A percentile compares a stretch with the other conserved stretches of the same genome.
These are phyloP conservation scores for Diphasiastrum complanatum DNA, from an alignment of 83 land plant species.

Conservation along the genomic window DNA sequence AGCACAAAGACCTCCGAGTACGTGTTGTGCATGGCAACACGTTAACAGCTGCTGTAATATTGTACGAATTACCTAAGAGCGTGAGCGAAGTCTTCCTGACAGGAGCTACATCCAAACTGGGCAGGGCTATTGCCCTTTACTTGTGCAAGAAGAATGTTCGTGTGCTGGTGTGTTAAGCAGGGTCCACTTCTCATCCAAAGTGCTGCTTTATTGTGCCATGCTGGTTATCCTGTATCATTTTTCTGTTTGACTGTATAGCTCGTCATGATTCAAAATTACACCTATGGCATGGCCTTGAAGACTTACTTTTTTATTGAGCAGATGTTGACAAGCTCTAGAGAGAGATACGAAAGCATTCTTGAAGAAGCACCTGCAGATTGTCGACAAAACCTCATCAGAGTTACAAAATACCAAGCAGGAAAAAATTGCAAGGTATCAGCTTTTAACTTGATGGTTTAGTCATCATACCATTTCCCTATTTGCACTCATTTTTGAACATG, in stretches of 20 bases:
- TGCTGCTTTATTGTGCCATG: not conserved
- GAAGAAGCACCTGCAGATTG: conserved; percentile 25
- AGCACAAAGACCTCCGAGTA: conserved; percentile 26
- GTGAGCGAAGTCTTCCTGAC: conserved; percentile 34
- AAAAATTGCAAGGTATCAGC: conserved; percentile 31
- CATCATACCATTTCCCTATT: no score
- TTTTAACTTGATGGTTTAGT: not conserved
- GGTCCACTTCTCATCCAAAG: not conserved
- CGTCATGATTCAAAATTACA: no score
- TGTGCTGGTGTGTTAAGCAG: conserved; percentile 28
- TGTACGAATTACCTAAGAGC: conserved; percentile 21
- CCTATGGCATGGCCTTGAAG: no score
- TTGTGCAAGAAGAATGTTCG: conserved; percentile 34
- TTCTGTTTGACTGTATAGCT: no score
- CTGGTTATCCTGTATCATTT: not conserved
- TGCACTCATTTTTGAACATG: not conserved
- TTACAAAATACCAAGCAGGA: conserved; percentile 39
- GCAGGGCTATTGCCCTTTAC: conserved; percentile 38
- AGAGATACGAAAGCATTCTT: conserved; percentile 26
- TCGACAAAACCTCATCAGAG: conserved; percentile 25
- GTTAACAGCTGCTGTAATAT: conserved; percentile 34
- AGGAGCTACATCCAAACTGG: conserved; percentile 41
- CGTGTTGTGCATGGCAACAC: conserved; percentile 43
- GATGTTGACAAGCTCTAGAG: conserved; percentile 39
- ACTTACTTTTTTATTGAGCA: no score